phyloP scores from a whole-genome alignment of 2,329 filamentous ascomycete genomes.

The Aspergillus viridinutans region DNA sequence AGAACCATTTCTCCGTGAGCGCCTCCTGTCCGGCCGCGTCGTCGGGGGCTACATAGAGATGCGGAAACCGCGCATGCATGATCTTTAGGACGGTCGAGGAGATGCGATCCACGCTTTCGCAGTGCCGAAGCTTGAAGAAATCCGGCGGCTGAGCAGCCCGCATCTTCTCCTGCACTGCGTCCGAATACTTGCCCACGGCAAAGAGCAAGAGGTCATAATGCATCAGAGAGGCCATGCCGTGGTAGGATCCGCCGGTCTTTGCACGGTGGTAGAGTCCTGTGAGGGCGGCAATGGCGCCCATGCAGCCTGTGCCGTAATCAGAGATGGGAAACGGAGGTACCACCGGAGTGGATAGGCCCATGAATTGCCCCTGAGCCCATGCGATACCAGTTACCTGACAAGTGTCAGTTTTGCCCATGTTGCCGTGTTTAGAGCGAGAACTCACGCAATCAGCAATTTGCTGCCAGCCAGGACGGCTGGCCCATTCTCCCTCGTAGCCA shows the following conservation, averaged over 20 bases:
- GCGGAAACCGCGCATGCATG: slow-evolving; percentile 51
- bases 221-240: slow-evolving; percentile 60
- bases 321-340: slow-evolving; percentile 51
- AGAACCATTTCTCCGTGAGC: slow-evolving; percentile 48
- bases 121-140: slow-evolving; percentile 56
- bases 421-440: not conserved
- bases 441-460: slow-evolving; percentile 65
- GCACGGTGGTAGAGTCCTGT: slow-evolving; percentile 61
- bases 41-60: slow-evolving; percentile 45
- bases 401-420: not conserved
- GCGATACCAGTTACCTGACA: slow-evolving; percentile 39
- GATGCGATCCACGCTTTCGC: slow-evolving; percentile 63
- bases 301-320: slow-evolving; percentile 67
- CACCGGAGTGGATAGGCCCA: slow-evolving; percentile 36
- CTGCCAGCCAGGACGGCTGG: slow-evolving; percentile 63
- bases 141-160: slow-evolving; percentile 47
- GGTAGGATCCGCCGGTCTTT: slow-evolving; percentile 61
- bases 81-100: slow-evolving; percentile 55
- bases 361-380: slow-evolving; percentile 42
- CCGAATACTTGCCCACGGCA: slow-evolving; percentile 55
- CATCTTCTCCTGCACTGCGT: slow-evolving; percentile 50
- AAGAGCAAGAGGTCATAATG: slow-evolving; percentile 67
- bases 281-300: slow-evolving; percentile 65
- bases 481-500: slow-evolving; percentile 61
- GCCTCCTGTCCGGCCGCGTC: slow-evolving; percentile 34